phyloP scores from a whole-genome alignment of 108 stramenopile genomes.

The Nitzschia sp. region DNA sequence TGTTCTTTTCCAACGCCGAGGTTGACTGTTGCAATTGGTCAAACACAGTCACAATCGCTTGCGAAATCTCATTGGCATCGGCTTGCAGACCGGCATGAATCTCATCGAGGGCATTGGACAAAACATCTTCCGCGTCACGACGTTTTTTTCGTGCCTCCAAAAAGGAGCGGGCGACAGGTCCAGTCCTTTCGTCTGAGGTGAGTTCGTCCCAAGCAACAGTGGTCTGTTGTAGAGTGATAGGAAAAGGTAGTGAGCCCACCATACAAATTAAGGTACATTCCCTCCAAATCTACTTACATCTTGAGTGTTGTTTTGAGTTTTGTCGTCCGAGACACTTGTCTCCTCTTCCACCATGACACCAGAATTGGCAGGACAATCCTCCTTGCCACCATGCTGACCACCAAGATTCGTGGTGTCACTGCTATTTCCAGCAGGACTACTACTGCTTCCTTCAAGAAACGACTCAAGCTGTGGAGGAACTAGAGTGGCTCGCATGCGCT shows the following conservation, averaged over 20 bases:
- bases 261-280: not conserved
- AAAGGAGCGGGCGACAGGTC: constrained; percentile 9
- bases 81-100: constrained; percentile 19
- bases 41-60: constrained; percentile 17
- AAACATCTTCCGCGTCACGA: constrained; percentile 8
- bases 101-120: constrained; percentile 19
- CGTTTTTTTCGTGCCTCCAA: constrained; percentile 15
- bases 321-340: not conserved
- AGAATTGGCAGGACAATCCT: no score
- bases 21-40: constrained; percentile 1
- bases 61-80: constrained; percentile 18
- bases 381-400: no score
- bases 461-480: no score
- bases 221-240: not conserved
- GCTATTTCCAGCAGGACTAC: no score
- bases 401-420: no score
- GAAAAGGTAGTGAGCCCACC: not conserved
- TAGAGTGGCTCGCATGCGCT: not conserved
- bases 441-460: no score
- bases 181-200: not conserved
- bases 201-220: constrained; percentile 20
- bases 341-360: no score
- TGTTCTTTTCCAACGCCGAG: constrained; percentile 24
- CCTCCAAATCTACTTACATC: not conserved
- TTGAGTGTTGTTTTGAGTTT: no score